These are phyloP conservation scores for Globisporangium spiculum DNA, from an alignment of 352 stramenopile species.

Conservation along the genomic window DNA sequence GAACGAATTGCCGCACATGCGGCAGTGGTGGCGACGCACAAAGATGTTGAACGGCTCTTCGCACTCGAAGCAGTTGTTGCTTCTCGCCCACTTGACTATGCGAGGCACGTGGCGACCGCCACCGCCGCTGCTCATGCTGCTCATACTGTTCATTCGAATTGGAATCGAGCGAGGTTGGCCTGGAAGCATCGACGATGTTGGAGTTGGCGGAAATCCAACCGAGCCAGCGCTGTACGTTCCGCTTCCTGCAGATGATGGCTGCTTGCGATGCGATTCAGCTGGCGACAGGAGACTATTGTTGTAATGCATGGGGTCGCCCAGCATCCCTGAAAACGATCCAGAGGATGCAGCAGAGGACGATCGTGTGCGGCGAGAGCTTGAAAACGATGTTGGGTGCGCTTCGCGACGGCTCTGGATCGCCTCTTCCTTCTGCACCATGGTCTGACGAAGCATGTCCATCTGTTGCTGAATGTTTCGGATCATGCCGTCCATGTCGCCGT, in stretches of 20 bases:
- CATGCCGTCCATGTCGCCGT: constrained; percentile 59
- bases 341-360: constrained; percentile 67
- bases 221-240: constrained; percentile 25
- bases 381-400: constrained; percentile 55
- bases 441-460: constrained; percentile 77
- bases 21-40: constrained; percentile 80
- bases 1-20: constrained; percentile 87
- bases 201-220: constrained; percentile 14
- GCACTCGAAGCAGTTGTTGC: constrained; percentile 83
- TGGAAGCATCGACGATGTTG: constrained; percentile 11
- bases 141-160: constrained; percentile 12
- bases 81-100: constrained; percentile 80
- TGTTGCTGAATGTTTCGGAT: constrained; percentile 81
- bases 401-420: constrained; percentile 47
- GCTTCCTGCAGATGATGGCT: constrained; percentile 35
- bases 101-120: constrained; percentile 35
- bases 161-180: constrained; percentile 11
- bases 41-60: constrained; percentile 83
- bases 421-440: constrained; percentile 64
- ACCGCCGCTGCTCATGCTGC: constrained; percentile 12
- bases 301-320: constrained; percentile 28
- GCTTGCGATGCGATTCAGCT: constrained; percentile 43
- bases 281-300: constrained; percentile 38
- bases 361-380: constrained; percentile 56
- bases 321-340: constrained; percentile 36